Conservation (phyloP, 148 eudicot genomes). For the Rhododendron ovatum region DNA sequence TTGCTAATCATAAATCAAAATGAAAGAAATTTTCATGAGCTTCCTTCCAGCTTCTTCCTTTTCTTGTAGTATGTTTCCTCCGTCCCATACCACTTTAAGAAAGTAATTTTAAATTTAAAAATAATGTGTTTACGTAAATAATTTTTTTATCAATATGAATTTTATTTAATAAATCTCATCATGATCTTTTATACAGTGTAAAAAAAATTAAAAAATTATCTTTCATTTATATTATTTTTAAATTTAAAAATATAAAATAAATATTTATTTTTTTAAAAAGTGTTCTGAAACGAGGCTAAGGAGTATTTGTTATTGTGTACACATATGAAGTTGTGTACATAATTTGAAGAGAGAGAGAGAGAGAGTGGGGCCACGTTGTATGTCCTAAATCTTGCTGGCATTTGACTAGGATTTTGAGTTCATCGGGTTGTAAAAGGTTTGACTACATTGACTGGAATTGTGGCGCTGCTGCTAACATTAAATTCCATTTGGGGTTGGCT, state of each 20-base stretch:
- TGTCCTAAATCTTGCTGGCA: conserved; percentile 15
- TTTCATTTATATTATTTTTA: too few species aligned
- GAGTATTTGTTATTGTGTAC: not conserved
- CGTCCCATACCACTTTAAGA: not conserved
- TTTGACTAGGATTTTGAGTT: conserved; percentile 44
- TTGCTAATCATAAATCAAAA: too few species aligned
- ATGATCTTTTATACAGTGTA: too few species aligned
- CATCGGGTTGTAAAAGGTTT: conserved; percentile 55
- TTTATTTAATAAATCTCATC: too few species aligned
- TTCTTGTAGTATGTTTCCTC: conserved; percentile 13
- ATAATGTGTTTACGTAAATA: too few species aligned
- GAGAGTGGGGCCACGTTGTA: not conserved
- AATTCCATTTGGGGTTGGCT: not conserved
- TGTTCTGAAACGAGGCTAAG: not conserved
- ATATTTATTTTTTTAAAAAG: too few species aligned
- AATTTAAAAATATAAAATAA: too few species aligned
- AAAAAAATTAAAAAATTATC: too few species aligned
- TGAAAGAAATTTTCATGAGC: conserved; percentile 36
- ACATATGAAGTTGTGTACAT: not conserved
- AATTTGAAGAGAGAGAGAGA: not conserved
- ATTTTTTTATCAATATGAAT: too few species aligned
- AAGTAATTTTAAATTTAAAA: too few species aligned
- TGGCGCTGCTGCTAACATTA: not conserved
- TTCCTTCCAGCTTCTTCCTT: conserved; percentile 50
- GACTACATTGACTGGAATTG: conserved; percentile 47